Evolutionary conservation across 2,329 filamentous ascomycete genomes (phyloP).

Genomic region (Fusarium proliferatum): DNA sequence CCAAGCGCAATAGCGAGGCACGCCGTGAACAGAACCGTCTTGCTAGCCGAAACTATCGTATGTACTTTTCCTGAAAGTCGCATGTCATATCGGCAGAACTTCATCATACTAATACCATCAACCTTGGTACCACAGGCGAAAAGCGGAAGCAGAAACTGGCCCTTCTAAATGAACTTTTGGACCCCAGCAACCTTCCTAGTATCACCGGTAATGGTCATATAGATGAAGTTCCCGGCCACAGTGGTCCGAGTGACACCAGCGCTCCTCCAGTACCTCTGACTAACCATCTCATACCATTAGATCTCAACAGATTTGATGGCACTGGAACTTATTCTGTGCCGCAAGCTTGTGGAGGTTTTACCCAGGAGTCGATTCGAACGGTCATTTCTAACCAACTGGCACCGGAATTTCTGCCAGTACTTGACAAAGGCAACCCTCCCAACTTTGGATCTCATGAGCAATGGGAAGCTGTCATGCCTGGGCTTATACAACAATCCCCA

Average conservation of each 20-base stretch:
- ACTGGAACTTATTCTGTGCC: background rate
- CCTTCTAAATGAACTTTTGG: conserved; percentile 53
- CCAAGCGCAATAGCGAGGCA: conserved; percentile 40
- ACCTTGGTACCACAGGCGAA: conserved; percentile 48
- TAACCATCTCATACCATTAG: background rate
- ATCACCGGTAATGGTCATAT: background rate
- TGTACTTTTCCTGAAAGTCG: conserved; percentile 34
- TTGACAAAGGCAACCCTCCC: background rate
- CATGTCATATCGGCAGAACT: background rate
- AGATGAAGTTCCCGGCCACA: background rate
- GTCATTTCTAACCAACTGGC: background rate
- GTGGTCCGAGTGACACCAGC: background rate
- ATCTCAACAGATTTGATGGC: background rate
- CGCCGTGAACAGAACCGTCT: conserved; percentile 45
- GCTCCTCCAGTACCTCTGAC: background rate
- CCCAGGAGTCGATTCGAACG: background rate
- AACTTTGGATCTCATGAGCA: background rate
- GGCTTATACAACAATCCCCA: background rate
- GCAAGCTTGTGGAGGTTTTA: background rate
- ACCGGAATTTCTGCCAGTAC: background rate
- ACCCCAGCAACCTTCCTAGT: conserved; percentile 30
- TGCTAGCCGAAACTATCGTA: conserved; percentile 48
- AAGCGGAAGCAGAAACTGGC: conserved; percentile 58
- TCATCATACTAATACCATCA: conserved; percentile 27
- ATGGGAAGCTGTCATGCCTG: background rate